These are phyloP conservation scores for Teunomyces cretensis DNA, from an alignment of 805 yeast species.

Conservation along the genomic window DNA sequence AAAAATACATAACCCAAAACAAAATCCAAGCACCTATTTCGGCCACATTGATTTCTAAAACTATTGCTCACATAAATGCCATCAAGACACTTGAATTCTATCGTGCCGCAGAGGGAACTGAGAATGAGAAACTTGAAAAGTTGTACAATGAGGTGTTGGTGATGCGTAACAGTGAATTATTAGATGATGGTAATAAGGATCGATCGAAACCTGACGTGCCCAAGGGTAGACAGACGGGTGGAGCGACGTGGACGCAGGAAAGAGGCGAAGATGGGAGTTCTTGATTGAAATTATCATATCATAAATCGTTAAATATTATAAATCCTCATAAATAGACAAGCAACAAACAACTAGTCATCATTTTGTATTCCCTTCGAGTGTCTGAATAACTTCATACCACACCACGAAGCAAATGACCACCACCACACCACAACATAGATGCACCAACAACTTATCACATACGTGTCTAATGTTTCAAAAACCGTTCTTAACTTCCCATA, in stretches of 20 bases:
- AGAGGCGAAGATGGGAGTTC: slow-evolving; percentile 74
- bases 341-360: slow-evolving; percentile 1
- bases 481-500: slow-evolving; percentile 6
- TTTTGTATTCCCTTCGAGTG: slow-evolving; percentile 66
- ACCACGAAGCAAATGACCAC: slow-evolving; percentile 79
- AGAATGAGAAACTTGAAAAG: slow-evolving; percentile 12
- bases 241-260: slow-evolving; percentile 67
- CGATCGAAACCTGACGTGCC: slow-evolving; percentile 18
- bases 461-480: slow-evolving; percentile 26
- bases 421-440: slow-evolving; percentile 44
- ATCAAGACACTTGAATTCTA: slow-evolving; percentile 16
- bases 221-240: slow-evolving; percentile 73
- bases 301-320: background rate
- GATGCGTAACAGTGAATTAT: slow-evolving; percentile 36
- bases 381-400: slow-evolving; percentile 75
- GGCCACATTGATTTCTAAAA: slow-evolving; percentile 36
- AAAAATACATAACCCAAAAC: slow-evolving; percentile 55
- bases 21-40: slow-evolving; percentile 40
- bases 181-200: slow-evolving; percentile 13
- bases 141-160: slow-evolving; percentile 37
- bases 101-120: slow-evolving; percentile 12
- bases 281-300: background rate
- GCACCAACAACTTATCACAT: slow-evolving; percentile 37
- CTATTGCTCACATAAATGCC: slow-evolving; percentile 38
- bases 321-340: background rate